phyloP scores from a whole-genome alignment of 345 rosid genomes.

The Diplotaxis tenuifolia region DNA sequence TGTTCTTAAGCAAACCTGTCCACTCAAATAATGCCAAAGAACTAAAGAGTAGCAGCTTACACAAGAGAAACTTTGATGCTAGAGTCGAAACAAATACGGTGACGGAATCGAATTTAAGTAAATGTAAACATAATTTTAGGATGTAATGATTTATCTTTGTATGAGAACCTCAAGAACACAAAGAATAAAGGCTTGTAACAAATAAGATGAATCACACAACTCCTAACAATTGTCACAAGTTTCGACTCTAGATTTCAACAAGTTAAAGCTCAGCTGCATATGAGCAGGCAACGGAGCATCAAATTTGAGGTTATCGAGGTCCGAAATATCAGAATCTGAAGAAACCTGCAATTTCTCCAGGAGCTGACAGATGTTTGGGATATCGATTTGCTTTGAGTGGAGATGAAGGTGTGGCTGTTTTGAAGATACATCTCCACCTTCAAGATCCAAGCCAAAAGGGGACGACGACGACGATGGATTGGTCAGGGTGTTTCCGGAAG shows the following conservation, averaged over 20 bases:
- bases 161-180: not conserved
- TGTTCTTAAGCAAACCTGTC: too few species aligned
- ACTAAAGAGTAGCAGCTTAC: too few species aligned
- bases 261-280: conserved; percentile 75
- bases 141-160: too few species aligned
- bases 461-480: conserved; percentile 31
- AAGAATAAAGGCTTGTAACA: not conserved
- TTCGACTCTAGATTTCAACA: conserved; percentile 45
- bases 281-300: conserved; percentile 80
- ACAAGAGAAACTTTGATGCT: too few species aligned
- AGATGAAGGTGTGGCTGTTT: conserved; percentile 82
- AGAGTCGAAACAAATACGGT: too few species aligned
- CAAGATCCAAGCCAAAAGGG: conserved; percentile 70
- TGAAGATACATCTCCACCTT: conserved; percentile 65
- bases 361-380: conserved; percentile 70
- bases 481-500: conserved; percentile 21
- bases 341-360: conserved; percentile 38
- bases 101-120: too few species aligned
- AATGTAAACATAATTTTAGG: too few species aligned
- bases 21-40: too few species aligned
- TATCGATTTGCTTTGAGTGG: conserved; percentile 70
- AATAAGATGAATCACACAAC: too few species aligned
- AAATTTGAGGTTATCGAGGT: conserved; percentile 50
- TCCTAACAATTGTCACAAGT: conserved; percentile 11
- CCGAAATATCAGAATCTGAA: conserved; percentile 48